These are phyloP conservation scores for Clohesyomyces aquaticus DNA, from an alignment of 495 filamentous ascomycete species.

Conservation along the genomic window DNA sequence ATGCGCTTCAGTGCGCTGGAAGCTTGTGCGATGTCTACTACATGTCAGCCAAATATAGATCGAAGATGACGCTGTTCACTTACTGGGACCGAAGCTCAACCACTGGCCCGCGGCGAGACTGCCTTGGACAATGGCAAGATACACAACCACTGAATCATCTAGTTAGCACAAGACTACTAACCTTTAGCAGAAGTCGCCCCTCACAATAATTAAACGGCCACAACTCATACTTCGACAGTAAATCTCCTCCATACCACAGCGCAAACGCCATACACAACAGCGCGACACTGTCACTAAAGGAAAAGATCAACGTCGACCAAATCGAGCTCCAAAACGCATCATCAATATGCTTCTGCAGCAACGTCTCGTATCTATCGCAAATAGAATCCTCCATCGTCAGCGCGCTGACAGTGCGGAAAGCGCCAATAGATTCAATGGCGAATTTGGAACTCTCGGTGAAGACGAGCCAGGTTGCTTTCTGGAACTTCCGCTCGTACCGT, in stretches of 20 bases:
- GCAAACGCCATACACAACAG: constrained; percentile 39
- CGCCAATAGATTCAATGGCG: constrained; percentile 42
- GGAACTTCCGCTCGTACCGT: constrained; percentile 41
- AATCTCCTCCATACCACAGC: constrained; percentile 43
- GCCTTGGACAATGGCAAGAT: constrained; percentile 42
- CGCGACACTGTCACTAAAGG: constrained; percentile 39
- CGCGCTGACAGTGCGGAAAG: constrained; percentile 41
- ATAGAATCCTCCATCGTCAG: constrained; percentile 43
- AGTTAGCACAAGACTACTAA: too few species aligned
- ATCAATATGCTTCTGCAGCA: constrained; percentile 33
- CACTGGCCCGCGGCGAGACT: constrained; percentile 40
- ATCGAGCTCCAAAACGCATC: constrained; percentile 38
- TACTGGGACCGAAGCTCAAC: constrained; percentile 39
- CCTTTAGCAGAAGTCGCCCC: too few species aligned
- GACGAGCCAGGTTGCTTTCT: constrained; percentile 39
- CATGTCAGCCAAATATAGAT: too few species aligned
- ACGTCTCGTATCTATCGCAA: constrained; percentile 33
- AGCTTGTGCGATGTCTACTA: constrained; percentile 37
- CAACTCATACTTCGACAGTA: too few species aligned
- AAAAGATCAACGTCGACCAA: constrained; percentile 39
- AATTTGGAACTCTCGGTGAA: constrained; percentile 44
- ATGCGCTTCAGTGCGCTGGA: constrained; percentile 40
- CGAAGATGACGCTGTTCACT: too few species aligned
- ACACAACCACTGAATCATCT: too few species aligned
- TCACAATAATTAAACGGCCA: too few species aligned